Conservation (phyloP, 768 basidiomycete genomes). For the Suillus occidentalis region DNA sequence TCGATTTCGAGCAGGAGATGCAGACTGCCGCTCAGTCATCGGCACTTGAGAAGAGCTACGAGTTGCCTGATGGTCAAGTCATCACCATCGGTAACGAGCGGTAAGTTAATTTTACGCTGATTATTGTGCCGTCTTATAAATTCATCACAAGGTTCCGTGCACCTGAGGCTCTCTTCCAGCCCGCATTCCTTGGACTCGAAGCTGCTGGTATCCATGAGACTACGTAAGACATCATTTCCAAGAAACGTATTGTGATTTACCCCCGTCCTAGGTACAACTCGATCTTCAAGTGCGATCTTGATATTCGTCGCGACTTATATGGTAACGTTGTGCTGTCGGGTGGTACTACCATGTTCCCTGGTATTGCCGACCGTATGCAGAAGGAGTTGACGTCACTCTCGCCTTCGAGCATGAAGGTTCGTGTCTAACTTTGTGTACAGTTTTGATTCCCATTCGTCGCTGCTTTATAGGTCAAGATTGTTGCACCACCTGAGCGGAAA, state of each 20-base stretch:
- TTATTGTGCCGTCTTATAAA: not conserved
- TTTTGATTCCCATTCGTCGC: constrained; percentile 6
- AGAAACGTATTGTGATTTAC: not conserved
- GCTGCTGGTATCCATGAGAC: constrained; percentile 82
- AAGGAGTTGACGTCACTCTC: constrained; percentile 82
- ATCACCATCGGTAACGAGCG: constrained; percentile 82
- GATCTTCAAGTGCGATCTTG: constrained; percentile 68
- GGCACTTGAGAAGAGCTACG: constrained; percentile 90
- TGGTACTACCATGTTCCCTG: constrained; percentile 95
- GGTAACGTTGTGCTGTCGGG: constrained; percentile 55
- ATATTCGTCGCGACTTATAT: constrained; percentile 42
- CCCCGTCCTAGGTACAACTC: constrained; percentile 49
- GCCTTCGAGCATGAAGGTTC: constrained; percentile 84
- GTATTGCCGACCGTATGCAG: constrained; percentile 95
- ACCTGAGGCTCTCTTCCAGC: constrained; percentile 60
- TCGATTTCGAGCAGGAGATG: constrained; percentile 93
- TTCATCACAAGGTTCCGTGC: constrained; percentile 46
- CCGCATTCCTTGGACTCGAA: constrained; percentile 65
- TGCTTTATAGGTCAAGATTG: constrained; percentile 71
- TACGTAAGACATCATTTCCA: constrained; percentile 37
- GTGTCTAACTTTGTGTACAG: constrained; percentile 14
- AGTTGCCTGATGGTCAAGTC: constrained; percentile 90
- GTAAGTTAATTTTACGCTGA: constrained; percentile 23
- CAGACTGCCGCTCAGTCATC: constrained; percentile 89
- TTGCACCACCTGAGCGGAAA: constrained; percentile 91